These are phyloP conservation scores for Malania oleifera DNA, from an alignment of 164 flowering plant genomes.

Conservation along the genomic window DNA sequence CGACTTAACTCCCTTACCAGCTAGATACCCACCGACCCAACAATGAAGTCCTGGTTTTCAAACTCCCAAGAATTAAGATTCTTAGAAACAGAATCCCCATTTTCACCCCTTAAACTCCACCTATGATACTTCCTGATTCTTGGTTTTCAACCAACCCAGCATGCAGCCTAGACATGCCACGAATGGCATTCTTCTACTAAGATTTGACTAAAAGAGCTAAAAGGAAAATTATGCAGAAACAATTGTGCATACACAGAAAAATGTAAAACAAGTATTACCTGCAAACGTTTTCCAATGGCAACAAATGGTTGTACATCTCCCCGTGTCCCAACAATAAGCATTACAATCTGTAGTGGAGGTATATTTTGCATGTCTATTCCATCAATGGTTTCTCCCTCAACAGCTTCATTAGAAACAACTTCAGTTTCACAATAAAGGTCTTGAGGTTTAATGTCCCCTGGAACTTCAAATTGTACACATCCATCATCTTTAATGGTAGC, in stretches of 20 bases:
- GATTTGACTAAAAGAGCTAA: neutral
- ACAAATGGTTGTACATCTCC: slow-evolving; percentile 69
- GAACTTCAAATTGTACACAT: slow-evolving; percentile 46
- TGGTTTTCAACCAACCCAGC: no score
- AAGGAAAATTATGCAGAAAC: neutral
- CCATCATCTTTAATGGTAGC: slow-evolving; percentile 41
- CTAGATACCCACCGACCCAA: no score
- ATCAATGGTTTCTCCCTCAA: slow-evolving; percentile 16
- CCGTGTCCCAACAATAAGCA: slow-evolving; percentile 65
- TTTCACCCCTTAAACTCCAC: no score
- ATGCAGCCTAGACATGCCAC: no score
- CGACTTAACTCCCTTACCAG: no score
- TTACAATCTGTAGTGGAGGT: slow-evolving; percentile 51
- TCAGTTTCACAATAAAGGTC: slow-evolving; percentile 31
- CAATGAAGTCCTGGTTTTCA: no score
- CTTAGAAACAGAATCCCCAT: no score
- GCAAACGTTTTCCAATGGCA: slow-evolving; percentile 56
- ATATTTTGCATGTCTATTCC: slow-evolving; percentile 17
- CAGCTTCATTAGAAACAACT: slow-evolving; percentile 16
- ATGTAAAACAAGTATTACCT: slow-evolving; percentile 25
- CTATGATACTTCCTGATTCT: no score
- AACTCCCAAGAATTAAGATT: no score
- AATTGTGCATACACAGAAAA: neutral
- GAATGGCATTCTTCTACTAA: no score
- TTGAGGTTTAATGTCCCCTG: slow-evolving; percentile 30